phyloP scores from a whole-genome alignment of 2,329 filamentous ascomycete species.

The Fusarium palustre region DNA sequence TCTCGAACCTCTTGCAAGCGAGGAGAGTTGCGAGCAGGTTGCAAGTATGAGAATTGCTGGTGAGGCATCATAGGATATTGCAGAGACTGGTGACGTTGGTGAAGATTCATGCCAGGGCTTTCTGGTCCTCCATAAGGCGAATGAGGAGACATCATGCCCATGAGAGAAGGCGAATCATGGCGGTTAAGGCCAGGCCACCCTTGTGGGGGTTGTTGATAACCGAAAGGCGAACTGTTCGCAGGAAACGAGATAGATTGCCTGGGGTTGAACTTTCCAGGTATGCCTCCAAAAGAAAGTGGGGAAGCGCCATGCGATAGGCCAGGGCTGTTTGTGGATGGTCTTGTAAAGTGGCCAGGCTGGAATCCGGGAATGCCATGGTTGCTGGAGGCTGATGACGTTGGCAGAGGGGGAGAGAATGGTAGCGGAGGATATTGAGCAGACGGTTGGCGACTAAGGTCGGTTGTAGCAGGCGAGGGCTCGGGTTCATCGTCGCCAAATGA shows the following conservation, averaged over 20 bases:
- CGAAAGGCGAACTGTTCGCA: conserved; percentile 73
- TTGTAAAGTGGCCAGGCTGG: conserved; percentile 69
- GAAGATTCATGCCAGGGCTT: conserved; percentile 58
- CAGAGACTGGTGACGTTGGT: conserved; percentile 70
- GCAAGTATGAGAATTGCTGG: conserved; percentile 67
- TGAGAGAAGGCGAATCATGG: conserved; percentile 72
- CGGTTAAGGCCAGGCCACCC: conserved; percentile 67
- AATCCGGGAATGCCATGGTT: conserved; percentile 68
- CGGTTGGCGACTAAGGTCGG: conserved; percentile 72
- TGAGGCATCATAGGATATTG: conserved; percentile 68
- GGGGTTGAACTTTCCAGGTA: conserved; percentile 71
- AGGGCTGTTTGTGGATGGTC: conserved; percentile 71
- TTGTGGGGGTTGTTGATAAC: conserved; percentile 70
- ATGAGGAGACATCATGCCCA: conserved; percentile 70
- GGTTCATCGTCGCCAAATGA: conserved; percentile 81
- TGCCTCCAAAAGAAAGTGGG: conserved; percentile 74
- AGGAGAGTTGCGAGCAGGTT: conserved; percentile 67
- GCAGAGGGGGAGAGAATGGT: conserved; percentile 85
- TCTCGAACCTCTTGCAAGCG: conserved; percentile 79
- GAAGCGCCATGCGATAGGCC: conserved; percentile 75
- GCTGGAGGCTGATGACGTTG: conserved; percentile 81
- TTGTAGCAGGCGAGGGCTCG: conserved; percentile 71
- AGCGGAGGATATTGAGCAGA: conserved; percentile 81
- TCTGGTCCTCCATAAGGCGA: conserved; percentile 72
- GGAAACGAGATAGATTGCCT: conserved; percentile 79